These are phyloP conservation scores for Entomortierella lignicola DNA, from an alignment of 192 early-diverging fungal genomes.

Conservation along the genomic window DNA sequence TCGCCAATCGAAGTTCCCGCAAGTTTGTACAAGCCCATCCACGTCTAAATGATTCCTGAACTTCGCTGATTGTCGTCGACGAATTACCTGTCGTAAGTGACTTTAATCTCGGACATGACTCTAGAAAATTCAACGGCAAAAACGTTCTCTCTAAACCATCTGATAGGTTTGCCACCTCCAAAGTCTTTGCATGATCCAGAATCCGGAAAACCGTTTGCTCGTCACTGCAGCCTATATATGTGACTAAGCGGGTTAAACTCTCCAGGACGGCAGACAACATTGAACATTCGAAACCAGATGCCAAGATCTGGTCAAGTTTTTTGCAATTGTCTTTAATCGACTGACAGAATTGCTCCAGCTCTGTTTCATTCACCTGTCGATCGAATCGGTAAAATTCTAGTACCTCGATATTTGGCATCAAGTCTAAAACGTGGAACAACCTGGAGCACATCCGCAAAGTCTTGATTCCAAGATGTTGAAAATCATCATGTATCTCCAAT, in stretches of 20 bases:
- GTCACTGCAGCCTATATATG: conserved; percentile 25
- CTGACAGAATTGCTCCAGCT: conserved; percentile 13
- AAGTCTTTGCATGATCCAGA: conserved; percentile 9
- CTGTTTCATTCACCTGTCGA: not conserved
- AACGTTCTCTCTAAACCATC: conserved; percentile 20
- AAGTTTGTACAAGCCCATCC: conserved; percentile 32
- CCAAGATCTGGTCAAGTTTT: conserved; percentile 10
- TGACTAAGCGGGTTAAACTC: not conserved
- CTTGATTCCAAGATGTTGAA: conserved; percentile 27
- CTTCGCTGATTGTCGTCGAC: conserved; percentile 14
- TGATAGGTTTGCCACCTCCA: conserved; percentile 31
- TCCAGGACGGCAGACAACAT: conserved; percentile 29
- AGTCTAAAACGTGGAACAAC: conserved; percentile 15
- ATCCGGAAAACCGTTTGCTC: conserved; percentile 21
- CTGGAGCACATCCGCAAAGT: conserved; percentile 34
- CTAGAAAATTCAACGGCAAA: conserved; percentile 28
- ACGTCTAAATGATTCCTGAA: conserved; percentile 12
- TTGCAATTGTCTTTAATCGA: conserved; percentile 16
- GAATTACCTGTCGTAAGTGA: conserved; percentile 9
- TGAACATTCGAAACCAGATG: conserved; percentile 42
- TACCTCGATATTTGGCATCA: conserved; percentile 19
- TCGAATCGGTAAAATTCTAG: conserved; percentile 40
- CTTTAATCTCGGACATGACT: conserved; percentile 23
- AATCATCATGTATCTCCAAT: not conserved
- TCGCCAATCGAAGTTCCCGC: conserved; percentile 21